These are phyloP conservation scores for Ottelia alismoides DNA, from an alignment of 106 monocot species.

Conservation along the genomic window DNA sequence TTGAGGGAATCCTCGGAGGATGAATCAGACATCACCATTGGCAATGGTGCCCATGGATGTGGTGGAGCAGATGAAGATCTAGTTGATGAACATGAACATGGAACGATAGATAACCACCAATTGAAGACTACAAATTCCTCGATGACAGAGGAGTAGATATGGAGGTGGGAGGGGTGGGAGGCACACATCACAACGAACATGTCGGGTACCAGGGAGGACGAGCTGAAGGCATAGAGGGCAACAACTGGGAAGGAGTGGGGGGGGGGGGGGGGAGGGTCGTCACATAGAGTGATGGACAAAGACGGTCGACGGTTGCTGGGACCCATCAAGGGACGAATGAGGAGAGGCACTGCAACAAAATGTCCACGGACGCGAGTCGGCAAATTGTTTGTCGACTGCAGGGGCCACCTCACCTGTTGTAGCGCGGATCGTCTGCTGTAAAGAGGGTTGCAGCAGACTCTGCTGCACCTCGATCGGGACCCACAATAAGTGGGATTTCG, in stretches of 20 bases:
- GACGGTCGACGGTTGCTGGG: too few species aligned
- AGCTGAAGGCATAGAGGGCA: slow-evolving; percentile 41
- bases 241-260: slow-evolving; percentile 67
- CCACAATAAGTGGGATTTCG: too few species aligned
- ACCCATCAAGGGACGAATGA: too few species aligned
- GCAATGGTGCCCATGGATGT: slow-evolving; percentile 52
- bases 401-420: too few species aligned
- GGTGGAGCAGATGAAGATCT: slow-evolving; percentile 71
- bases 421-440: too few species aligned
- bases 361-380: too few species aligned
- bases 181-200: slow-evolving; percentile 66
- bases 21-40: slow-evolving; percentile 28
- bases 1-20: slow-evolving; percentile 67
- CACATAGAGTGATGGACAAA: too few species aligned
- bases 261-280: slow-evolving; percentile 58
- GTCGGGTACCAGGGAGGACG: slow-evolving; percentile 23
- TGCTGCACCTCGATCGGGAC: too few species aligned
- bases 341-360: too few species aligned
- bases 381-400: too few species aligned
- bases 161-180: slow-evolving; percentile 46
- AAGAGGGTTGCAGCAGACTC: too few species aligned
- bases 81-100: slow-evolving; percentile 73
- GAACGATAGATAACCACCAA: slow-evolving; percentile 67
- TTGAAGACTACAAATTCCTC: slow-evolving; percentile 66
- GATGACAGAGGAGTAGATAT: slow-evolving; percentile 37